Evolutionary conservation across 768 basidiomycete genomes (phyloP).

Genomic region (Lentinula raphanica): DNA sequence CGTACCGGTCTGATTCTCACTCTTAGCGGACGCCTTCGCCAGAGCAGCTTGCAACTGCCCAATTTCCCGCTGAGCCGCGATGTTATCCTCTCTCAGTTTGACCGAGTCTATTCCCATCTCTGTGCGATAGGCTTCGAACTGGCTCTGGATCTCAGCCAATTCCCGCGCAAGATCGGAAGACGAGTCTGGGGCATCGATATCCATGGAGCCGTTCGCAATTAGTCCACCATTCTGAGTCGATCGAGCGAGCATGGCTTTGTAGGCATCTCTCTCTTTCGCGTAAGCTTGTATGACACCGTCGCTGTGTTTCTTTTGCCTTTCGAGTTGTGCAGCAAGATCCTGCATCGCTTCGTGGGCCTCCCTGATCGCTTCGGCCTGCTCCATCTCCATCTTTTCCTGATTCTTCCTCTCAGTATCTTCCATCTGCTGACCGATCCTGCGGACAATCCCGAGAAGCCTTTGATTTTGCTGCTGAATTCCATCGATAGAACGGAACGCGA

Average conservation of each 20-base stretch:
- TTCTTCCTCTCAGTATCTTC: conserved; percentile 82
- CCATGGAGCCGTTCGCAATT: conserved; percentile 27
- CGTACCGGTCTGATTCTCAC: conserved; percentile 66
- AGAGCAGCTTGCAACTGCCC: conserved; percentile 60
- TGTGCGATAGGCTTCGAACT: conserved; percentile 73
- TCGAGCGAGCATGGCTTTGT: conserved; percentile 68
- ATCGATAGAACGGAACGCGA: conserved; percentile 77
- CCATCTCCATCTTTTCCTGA: conserved; percentile 60
- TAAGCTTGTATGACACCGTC: conserved; percentile 73
- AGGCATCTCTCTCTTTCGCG: conserved; percentile 82
- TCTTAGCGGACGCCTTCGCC: conserved; percentile 80
- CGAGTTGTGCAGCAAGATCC: conserved; percentile 71
- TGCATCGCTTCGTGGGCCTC: conserved; percentile 89
- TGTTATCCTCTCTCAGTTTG: conserved; percentile 66
- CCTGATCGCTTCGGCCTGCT: conserved; percentile 73
- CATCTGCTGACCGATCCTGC: conserved; percentile 79
- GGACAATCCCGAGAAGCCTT: conserved; percentile 75
- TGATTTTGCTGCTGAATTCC: conserved; percentile 90
- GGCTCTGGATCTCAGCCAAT: conserved; percentile 66
- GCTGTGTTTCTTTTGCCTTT: conserved; percentile 66
- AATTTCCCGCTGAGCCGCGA: conserved; percentile 59
- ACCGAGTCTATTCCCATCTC: conserved; percentile 80
- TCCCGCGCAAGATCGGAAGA: conserved; percentile 48
- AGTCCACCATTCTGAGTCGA: conserved; percentile 30
- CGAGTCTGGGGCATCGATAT: conserved; percentile 14